Base-by-base conservation (phyloP, 768 basidiomycete genomes). In the Xerocomus potaroensis region DNA sequence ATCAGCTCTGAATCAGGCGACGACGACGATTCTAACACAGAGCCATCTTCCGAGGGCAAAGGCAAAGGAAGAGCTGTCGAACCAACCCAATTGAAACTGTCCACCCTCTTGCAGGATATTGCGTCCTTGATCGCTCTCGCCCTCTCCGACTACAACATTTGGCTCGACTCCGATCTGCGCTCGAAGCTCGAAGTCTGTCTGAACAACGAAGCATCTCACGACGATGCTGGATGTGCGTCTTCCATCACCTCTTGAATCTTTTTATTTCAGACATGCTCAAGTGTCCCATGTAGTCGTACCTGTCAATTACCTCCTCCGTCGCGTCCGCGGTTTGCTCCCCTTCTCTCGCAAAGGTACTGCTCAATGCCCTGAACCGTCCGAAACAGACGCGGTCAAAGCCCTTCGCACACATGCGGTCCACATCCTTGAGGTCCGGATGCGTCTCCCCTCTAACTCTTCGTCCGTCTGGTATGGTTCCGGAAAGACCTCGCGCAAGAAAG, bases 61-160 rank as follows among this genome's bases (percentile, higher is more conserved):
- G 49, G 55, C 38, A 59, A 57, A 49, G 53, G 50, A 40, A 59
- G 53, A 14, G 53, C 56, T 2, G 16, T 37, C 42, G 51, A 65
- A 29, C 16, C 4, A 11, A 19, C 48, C 8, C 35, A 47, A 22
- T 18, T 33, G n/a, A 65, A 62, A 49, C 46, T 53, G 10, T 54
- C 51, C 40, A 47, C 50, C 24, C 43, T 57, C 4, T 64, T 72
- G 15, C 71, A 73, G 34, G 82, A 83, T 51, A 71, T 75, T 38
- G 73, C 73, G 3, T 61, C 63, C 9, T 68, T 87, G 27, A 53
- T 83, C 18, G 67, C 58, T 2, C 74, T 90, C 4, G 75, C 86
- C 0, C 66, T 91, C n/a, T 85, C 87, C 5, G 78, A 87, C 57
- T 78, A 87, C 62, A 71, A 75, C 8, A 60, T 89, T 8, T 91